Evolutionary conservation across 495 filamentous ascomycete species (phyloP).

Genomic region (Penicillium ochrochloron): DNA sequence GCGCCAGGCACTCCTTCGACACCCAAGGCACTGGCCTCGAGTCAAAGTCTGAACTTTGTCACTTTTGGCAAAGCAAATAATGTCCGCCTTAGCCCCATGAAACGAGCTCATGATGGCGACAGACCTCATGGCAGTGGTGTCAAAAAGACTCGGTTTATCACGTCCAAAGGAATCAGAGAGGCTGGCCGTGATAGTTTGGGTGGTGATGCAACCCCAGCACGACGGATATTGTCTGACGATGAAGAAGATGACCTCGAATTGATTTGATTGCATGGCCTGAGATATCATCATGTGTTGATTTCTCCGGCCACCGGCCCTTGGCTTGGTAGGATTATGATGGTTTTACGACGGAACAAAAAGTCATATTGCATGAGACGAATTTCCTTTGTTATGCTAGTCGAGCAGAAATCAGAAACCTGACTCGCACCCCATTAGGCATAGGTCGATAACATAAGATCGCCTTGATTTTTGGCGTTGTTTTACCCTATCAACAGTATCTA

Average conservation of each 20-base stretch:
- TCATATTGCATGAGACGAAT: constrained; percentile 19
- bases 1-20: constrained; percentile 12
- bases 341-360: constrained; percentile 25
- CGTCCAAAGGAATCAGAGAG: constrained; percentile 73
- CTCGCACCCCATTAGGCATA: background rate
- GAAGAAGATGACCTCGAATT: constrained; percentile 59
- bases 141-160: constrained; percentile 86
- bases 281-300: background rate
- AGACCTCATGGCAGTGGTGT: constrained; percentile 43
- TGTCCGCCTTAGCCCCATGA: constrained; percentile 74
- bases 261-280: constrained; percentile 37
- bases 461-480: background rate
- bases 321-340: constrained; percentile 12
- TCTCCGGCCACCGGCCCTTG: background rate
- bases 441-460: background rate
- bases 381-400: constrained; percentile 17
- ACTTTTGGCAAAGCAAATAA: constrained; percentile 43
- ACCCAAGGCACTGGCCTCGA: constrained; percentile 18
- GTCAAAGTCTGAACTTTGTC: constrained; percentile 31
- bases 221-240: constrained; percentile 42
- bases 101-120: constrained; percentile 48
- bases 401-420: background rate
- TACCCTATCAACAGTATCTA: background rate
- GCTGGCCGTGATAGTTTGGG: constrained; percentile 77
- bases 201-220: constrained; percentile 39